A percentile compares a stretch with the other conserved stretches of the same genome.
phyloP scores from a whole-genome alignment of 495 filamentous ascomycete genomes.

The Aspergillus avenaceus region DNA sequence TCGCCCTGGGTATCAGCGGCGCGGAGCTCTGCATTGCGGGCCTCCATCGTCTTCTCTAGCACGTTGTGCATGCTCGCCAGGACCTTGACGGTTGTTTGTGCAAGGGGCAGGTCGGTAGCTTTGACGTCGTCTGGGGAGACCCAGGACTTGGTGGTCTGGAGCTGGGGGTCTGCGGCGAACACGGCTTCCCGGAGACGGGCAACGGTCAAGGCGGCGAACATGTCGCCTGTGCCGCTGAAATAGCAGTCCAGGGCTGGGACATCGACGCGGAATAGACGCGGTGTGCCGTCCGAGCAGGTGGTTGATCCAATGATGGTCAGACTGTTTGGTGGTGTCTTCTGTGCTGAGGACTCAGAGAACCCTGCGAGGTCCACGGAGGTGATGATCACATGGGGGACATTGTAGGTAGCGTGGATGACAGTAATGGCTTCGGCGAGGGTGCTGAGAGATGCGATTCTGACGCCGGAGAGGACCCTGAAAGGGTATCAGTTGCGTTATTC shows the following conservation, averaged over 20 bases:
- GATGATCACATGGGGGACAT: slow-evolving; percentile 85
- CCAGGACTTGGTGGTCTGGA: slow-evolving; percentile 58
- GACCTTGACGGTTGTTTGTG: slow-evolving; percentile 78
- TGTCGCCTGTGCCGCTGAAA: slow-evolving; percentile 95
- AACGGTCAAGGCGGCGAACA: slow-evolving; percentile 91
- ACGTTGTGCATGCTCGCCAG: slow-evolving; percentile 91
- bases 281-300: slow-evolving; percentile 51
- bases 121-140: slow-evolving; percentile 62
- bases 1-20: slow-evolving; percentile 14
- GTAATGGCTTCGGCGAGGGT: slow-evolving; percentile 70
- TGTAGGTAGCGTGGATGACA: slow-evolving; percentile 69
- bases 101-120: slow-evolving; percentile 70
- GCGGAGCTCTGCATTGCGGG: slow-evolving; percentile 54
- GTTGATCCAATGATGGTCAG: slow-evolving; percentile 79
- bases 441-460: slow-evolving; percentile 70
- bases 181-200: slow-evolving; percentile 86
- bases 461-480: slow-evolving; percentile 70
- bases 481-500: background rate
- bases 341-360: slow-evolving; percentile 30
- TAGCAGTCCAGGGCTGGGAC: slow-evolving; percentile 85
- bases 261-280: slow-evolving; percentile 77
- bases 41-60: slow-evolving; percentile 68
- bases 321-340: slow-evolving; percentile 38
- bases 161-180: slow-evolving; percentile 27
- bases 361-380: slow-evolving; percentile 68